Conservation (phyloP, 495 filamentous ascomycete genomes). For the Copromyces sp. region DNA sequence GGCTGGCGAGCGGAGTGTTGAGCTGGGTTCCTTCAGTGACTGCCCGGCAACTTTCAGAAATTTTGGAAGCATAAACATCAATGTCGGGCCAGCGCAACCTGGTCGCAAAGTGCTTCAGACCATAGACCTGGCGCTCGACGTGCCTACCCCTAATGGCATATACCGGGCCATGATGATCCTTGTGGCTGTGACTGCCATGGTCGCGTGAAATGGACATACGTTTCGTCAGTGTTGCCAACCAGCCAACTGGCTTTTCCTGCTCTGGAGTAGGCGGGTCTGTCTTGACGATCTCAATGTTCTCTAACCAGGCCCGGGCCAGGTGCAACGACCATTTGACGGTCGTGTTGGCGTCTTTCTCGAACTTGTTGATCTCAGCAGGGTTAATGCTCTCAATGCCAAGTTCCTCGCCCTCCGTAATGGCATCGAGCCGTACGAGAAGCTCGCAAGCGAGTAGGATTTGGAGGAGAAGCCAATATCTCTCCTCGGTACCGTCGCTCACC, state of each 20-base stretch:
- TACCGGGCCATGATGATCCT: constrained; percentile 21
- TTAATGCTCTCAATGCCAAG: constrained; percentile 38
- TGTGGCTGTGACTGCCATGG: constrained; percentile 22
- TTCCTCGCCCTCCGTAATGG: constrained; percentile 52
- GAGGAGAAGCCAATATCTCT: constrained; percentile 67
- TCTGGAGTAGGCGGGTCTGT: constrained; percentile 25
- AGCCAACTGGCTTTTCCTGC: constrained; percentile 29
- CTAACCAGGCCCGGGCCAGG: constrained; percentile 63
- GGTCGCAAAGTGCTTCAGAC: constrained; percentile 48
- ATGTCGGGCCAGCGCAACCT: constrained; percentile 46
- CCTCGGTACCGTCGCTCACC: constrained; percentile 34
- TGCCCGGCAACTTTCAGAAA: constrained; percentile 30
- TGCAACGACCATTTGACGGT: constrained; percentile 76
- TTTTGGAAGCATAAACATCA: constrained; percentile 25
- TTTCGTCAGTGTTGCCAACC: constrained; percentile 44
- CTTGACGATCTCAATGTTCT: constrained; percentile 51
- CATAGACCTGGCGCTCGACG: constrained; percentile 41
- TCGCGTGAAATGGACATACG: constrained; percentile 36
- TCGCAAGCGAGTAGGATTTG: constrained; percentile 73
- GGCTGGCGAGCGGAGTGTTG: constrained; percentile 28
- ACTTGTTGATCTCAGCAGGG: constrained; percentile 49
- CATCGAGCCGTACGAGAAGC: constrained; percentile 64
- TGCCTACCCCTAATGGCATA: constrained; percentile 36
- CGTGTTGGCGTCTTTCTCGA: constrained; percentile 52
- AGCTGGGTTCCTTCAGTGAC: constrained; percentile 32